phyloP scores from a whole-genome alignment of 495 filamentous ascomycete genomes.

The Filosporella fistucella region DNA sequence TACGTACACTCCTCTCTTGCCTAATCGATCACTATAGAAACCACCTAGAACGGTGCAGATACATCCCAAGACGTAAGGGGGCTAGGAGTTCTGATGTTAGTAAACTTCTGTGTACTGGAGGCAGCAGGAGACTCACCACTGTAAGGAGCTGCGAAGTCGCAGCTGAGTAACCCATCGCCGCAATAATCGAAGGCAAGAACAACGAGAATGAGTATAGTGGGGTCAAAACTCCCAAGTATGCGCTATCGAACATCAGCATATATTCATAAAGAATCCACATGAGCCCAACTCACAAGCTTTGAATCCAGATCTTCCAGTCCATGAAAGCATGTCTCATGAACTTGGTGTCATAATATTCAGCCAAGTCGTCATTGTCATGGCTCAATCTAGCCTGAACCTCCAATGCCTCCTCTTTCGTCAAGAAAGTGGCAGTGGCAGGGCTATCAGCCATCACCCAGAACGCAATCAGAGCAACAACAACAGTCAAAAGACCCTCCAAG shows the following conservation, averaged over 20 bases:
- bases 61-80: constrained; percentile 60
- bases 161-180: constrained; percentile 55
- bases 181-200: constrained; percentile 66
- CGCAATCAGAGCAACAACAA: constrained; percentile 52
- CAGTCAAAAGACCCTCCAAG: constrained; percentile 24
- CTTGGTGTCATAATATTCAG: constrained; percentile 35
- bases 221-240: constrained; percentile 43
- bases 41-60: constrained; percentile 48
- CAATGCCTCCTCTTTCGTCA: constrained; percentile 60
- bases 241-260: constrained; percentile 8
- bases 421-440: constrained; percentile 58
- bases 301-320: constrained; percentile 65
- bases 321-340: constrained; percentile 56
- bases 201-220: constrained; percentile 65
- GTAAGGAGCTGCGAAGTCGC: constrained; percentile 63
- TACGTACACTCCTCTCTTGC: constrained; percentile 31
- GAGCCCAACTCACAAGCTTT: background rate
- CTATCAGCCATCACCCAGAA: constrained; percentile 63
- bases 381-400: constrained; percentile 29
- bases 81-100: constrained; percentile 24
- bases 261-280: background rate
- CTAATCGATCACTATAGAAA: constrained; percentile 47
- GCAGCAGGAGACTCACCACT: constrained; percentile 27
- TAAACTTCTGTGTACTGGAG: background rate
- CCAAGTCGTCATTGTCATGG: constrained; percentile 53